Evolutionary conservation across 2,329 filamentous ascomycete genomes (phyloP), one percentile per base, ranked within the genome.

Genomic region (Pseudogymnoascus destructans): DNA sequence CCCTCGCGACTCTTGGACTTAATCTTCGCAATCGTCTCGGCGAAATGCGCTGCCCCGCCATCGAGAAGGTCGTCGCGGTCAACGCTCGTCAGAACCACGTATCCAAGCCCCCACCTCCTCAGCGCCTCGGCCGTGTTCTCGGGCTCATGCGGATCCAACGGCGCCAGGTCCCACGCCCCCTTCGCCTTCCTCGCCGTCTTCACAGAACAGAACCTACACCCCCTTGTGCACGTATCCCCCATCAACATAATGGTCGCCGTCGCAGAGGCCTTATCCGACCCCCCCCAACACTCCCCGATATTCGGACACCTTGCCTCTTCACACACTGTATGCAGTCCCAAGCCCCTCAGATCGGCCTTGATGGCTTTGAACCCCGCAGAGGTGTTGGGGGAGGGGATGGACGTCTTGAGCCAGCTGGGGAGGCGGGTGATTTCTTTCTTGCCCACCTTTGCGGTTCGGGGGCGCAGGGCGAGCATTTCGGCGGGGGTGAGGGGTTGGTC

Each of bases 241-340:
- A 97, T 97, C 54, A 98, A 76, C 93, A 98, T 98, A 72, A 98
- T 97, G 9, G 93, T 98, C 2, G 93, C 93, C 30, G 93, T 98
- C 3, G 93, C 93, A 23, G 89, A 86, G 64, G 83, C 85, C 75
- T 95, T 95, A 71, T 86, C 82, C 69, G 79, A 83, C 32, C 93
- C 93, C 61, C 93, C 93, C 93, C 93, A 98, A 76, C 93, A 98
- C 71, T 97, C 92, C 63, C 87, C 90, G 61, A 98, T 95, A 73
- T 98, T 98, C 61, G 93, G 93, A 73, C 93, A 98, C 64, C 90
- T 83, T 1, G 93, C 93, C 75, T 98, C 93, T 74, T 98, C 93
- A 73, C 93, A 98, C 13, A 98, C 93, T 3, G 93, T 98, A 72
- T 96, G 91, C 59, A 98, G 77, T 59, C 87, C 87, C 61, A 98